A percentile compares a stretch with the other conserved stretches of the same genome.
phyloP scores from a whole-genome alignment of 441 rosid species.

The Erodium trifolium region DNA sequence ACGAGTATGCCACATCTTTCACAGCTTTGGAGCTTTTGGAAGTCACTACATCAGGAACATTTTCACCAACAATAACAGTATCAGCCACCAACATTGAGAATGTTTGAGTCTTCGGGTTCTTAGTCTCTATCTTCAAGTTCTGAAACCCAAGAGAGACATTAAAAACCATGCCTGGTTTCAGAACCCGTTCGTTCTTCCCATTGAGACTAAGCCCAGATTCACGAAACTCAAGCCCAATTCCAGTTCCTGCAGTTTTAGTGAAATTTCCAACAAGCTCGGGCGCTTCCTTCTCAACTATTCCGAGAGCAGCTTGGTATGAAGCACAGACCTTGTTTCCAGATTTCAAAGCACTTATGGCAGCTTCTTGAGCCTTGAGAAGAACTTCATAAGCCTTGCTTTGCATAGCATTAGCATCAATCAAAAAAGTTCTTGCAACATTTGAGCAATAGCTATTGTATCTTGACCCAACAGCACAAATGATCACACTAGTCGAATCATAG shows the following conservation, averaged over 20 bases:
- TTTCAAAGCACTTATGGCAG: constrained; percentile 56
- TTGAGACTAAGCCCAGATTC: constrained; percentile 69
- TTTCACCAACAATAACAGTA: constrained; percentile 60
- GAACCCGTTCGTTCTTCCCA: constrained; percentile 60
- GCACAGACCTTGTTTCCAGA: constrained; percentile 47
- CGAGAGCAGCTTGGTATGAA: constrained; percentile 57
- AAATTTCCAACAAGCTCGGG: constrained; percentile 57
- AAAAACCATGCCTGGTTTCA: constrained; percentile 59
- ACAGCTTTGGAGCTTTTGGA: constrained; percentile 58
- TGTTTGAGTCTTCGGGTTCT: constrained; percentile 45
- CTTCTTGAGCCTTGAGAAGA: constrained; percentile 76
- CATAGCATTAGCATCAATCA: constrained; percentile 61
- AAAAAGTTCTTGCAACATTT: constrained; percentile 63
- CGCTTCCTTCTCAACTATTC: constrained; percentile 55
- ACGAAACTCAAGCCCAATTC: constrained; percentile 84
- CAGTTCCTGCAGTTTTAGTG: constrained; percentile 84
- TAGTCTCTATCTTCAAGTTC: constrained; percentile 51
- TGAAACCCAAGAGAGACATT: constrained; percentile 82
- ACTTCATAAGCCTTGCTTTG: constrained; percentile 81
- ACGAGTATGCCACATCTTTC: constrained; percentile 76
- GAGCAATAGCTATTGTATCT: constrained; percentile 86
- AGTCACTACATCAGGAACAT: constrained; percentile 48
- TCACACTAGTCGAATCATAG: constrained; percentile 71
- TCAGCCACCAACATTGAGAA: constrained; percentile 71
- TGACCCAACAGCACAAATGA: constrained; percentile 69